These are phyloP conservation scores for Casaregolazyma suthepensis DNA, from an alignment of 1,139 yeast species.

Conservation along the genomic window DNA sequence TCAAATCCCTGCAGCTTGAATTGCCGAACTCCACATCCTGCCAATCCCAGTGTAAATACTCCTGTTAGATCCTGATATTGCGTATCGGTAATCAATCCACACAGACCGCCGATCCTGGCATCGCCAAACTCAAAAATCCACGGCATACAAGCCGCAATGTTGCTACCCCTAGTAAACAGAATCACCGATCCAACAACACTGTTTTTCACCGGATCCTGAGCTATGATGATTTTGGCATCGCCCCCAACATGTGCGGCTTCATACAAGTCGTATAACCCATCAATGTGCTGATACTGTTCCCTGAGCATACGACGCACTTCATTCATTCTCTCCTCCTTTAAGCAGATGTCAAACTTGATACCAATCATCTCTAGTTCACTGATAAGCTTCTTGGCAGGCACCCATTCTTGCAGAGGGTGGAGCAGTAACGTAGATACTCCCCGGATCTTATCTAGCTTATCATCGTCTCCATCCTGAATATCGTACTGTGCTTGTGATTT, in stretches of 20 bases:
- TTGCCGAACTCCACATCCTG: slow-evolving; percentile 54
- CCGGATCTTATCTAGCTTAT: slow-evolving; percentile 1
- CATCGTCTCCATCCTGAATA: slow-evolving; percentile 2
- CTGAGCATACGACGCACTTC: slow-evolving; percentile 28
- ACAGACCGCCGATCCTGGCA: slow-evolving; percentile 46
- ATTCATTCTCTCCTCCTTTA: slow-evolving; percentile 21
- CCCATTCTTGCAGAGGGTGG: slow-evolving; percentile 37
- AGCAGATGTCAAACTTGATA: slow-evolving; percentile 51
- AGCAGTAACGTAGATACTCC: slow-evolving; percentile 22
- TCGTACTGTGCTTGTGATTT: not conserved
- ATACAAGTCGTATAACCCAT: slow-evolving; percentile 30
- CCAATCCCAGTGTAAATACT: slow-evolving; percentile 51
- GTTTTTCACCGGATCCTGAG: slow-evolving; percentile 51
- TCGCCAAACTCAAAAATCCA: slow-evolving; percentile 36
- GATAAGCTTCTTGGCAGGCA: slow-evolving; percentile 49
- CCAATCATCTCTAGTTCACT: slow-evolving; percentile 57
- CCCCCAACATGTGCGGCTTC: slow-evolving; percentile 21
- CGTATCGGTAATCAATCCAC: slow-evolving; percentile 53
- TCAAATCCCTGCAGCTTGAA: slow-evolving; percentile 36
- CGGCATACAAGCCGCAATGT: slow-evolving; percentile 47
- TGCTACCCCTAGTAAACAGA: slow-evolving; percentile 46
- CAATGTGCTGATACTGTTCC: slow-evolving; percentile 22
- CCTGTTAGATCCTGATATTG: slow-evolving; percentile 49
- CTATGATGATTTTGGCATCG: slow-evolving; percentile 44
- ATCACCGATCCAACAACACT: slow-evolving; percentile 52